Conservation (phyloP, 306 rosid species). For the Rosa chinensis region DNA sequence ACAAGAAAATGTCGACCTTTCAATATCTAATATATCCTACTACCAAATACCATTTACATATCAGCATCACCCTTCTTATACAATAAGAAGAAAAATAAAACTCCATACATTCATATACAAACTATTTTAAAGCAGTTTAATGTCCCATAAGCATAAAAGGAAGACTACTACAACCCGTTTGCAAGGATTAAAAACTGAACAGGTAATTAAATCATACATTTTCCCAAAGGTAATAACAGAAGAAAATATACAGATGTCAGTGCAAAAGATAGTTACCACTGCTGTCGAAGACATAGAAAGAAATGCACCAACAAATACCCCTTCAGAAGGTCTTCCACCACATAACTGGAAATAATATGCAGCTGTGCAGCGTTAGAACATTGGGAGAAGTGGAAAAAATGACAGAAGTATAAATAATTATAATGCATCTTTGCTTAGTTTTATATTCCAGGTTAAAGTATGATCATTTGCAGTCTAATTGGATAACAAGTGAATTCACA, state of each 20-base stretch:
- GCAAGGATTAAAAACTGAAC: background rate
- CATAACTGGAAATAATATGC: slow-evolving; percentile 74
- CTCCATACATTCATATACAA: background rate
- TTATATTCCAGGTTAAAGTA: background rate
- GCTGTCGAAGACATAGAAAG: slow-evolving; percentile 97
- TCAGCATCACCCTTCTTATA: background rate
- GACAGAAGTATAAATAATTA: background rate
- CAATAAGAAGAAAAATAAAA: background rate
- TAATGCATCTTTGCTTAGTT: background rate
- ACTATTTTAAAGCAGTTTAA: background rate
- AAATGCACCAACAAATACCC: slow-evolving; percentile 82
- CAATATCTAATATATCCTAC: background rate
- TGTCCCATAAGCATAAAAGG: background rate
- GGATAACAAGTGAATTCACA: background rate
- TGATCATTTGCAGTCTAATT: background rate
- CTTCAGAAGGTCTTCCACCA: slow-evolving; percentile 95
- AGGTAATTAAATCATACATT: background rate
- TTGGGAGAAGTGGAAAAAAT: background rate
- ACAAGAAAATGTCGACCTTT: background rate
- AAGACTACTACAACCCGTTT: background rate
- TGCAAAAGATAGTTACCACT: slow-evolving; percentile 59
- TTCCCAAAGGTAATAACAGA: background rate
- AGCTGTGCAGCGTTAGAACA: slow-evolving; percentile 36
- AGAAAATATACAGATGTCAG: slow-evolving; percentile 19
- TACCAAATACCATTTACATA: background rate